A percentile compares a stretch with the other conserved stretches of the same genome.
phyloP scores from a whole-genome alignment of 2,329 filamentous ascomycete genomes.

The Ciborinia camelliae region DNA sequence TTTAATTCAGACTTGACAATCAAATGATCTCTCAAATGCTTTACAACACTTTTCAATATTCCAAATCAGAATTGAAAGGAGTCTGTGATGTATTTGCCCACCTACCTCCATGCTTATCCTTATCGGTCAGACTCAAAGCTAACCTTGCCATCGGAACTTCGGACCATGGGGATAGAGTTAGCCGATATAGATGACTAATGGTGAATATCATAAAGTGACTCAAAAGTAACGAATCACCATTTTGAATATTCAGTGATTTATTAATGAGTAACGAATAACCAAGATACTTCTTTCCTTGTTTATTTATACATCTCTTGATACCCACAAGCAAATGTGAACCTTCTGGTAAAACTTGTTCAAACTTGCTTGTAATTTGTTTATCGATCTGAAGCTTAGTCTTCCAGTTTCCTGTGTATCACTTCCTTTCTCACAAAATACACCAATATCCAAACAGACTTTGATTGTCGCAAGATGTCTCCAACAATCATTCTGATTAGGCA shows the following conservation, averaged over 20 bases:
- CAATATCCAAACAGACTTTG: not conserved
- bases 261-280: too few relatives aligned
- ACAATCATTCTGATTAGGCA: slow-evolving; percentile 44
- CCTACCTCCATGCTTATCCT: not conserved
- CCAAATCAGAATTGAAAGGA: too few relatives aligned
- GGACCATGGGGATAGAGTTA: not conserved
- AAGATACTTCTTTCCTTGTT: not conserved
- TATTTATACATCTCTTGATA: not conserved
- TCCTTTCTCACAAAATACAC: not conserved
- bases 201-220: not conserved
- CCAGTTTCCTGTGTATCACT: not conserved
- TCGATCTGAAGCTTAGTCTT: not conserved
- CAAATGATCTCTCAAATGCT: too few relatives aligned
- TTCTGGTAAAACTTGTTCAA: not conserved
- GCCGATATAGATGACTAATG: slow-evolving; percentile 1
- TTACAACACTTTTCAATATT: too few relatives aligned
- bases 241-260: not conserved
- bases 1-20: too few relatives aligned
- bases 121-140: not conserved
- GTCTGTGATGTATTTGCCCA: too few relatives aligned
- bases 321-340: not conserved
- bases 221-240: not conserved
- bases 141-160: not conserved
- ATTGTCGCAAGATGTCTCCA: slow-evolving; percentile 39
- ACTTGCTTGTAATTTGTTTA: not conserved